phyloP scores from a whole-genome alignment of 768 basidiomycete species.

The Auriscalpium orientale region DNA sequence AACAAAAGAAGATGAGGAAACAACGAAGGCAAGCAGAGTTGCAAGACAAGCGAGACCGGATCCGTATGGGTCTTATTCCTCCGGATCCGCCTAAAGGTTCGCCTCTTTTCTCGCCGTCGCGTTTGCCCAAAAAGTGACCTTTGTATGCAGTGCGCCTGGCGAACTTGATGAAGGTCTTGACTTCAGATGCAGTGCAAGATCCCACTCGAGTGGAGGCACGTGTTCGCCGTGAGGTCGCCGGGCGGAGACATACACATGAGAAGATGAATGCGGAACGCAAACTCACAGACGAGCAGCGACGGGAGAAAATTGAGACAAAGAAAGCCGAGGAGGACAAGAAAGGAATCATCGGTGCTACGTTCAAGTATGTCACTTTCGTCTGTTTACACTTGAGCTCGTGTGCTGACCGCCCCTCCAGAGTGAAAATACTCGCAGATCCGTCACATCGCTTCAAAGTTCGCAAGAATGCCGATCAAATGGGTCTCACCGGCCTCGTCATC shows the following conservation, averaged over 20 bases:
- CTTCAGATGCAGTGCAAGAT: constrained; percentile 94
- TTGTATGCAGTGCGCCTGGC: constrained; percentile 68
- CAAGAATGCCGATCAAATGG: constrained; percentile 91
- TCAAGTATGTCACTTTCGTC: constrained; percentile 58
- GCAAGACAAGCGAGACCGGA: constrained; percentile 90
- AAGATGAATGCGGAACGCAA: constrained; percentile 92
- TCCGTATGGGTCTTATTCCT: constrained; percentile 92
- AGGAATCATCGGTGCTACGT: constrained; percentile 76
- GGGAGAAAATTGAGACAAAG: constrained; percentile 82
- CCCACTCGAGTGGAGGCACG: constrained; percentile 96
- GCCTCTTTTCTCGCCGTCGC: constrained; percentile 6
- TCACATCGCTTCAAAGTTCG: constrained; percentile 94
- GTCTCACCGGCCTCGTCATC: constrained; percentile 82
- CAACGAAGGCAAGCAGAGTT: constrained; percentile 80
- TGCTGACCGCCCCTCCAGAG: constrained; percentile 34
- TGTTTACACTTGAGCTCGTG: not conserved
- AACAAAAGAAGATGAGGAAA: constrained; percentile 96
- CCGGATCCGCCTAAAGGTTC: constrained; percentile 92
- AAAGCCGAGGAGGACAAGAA: constrained; percentile 84
- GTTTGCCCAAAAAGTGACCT: constrained; percentile 1
- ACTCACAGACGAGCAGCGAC: constrained; percentile 82
- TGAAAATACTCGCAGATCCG: constrained; percentile 85
- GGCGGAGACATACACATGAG: constrained; percentile 83
- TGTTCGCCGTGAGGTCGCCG: constrained; percentile 87
- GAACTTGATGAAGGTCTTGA: constrained; percentile 96